Conservation (phyloP, 2,329 filamentous ascomycete genomes). For the Coleophoma eucalyptorum region DNA sequence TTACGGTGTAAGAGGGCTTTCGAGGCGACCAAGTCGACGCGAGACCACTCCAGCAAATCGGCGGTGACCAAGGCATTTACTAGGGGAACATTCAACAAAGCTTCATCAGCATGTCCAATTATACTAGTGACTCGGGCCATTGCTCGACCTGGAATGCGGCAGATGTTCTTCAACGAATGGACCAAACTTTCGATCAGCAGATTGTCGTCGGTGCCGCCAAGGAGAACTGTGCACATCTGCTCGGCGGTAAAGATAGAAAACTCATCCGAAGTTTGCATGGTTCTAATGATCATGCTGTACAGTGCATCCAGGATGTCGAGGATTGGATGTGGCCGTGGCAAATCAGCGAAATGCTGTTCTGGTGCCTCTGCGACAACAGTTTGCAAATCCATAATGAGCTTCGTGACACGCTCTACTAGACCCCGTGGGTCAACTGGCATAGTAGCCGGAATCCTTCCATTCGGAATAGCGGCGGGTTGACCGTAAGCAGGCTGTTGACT, state of each 20-base stretch:
- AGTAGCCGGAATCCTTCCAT: slow-evolving; percentile 43
- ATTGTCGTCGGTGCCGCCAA: slow-evolving; percentile 46
- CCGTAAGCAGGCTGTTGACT: slow-evolving; percentile 53
- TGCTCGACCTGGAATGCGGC: slow-evolving; percentile 51
- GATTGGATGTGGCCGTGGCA: slow-evolving; percentile 55
- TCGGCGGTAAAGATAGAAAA: slow-evolving; percentile 56
- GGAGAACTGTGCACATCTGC: slow-evolving; percentile 53
- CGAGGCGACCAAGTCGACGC: slow-evolving; percentile 68
- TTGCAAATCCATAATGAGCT: slow-evolving; percentile 54
- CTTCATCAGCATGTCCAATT: slow-evolving; percentile 51
- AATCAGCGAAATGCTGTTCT: slow-evolving; percentile 56
- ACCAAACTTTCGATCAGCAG: slow-evolving; percentile 59
- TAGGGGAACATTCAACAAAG: slow-evolving; percentile 53
- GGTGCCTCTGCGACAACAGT: slow-evolving; percentile 47
- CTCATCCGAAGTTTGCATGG: slow-evolving; percentile 57
- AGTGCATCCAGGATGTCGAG: slow-evolving; percentile 61
- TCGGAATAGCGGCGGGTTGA: slow-evolving; percentile 42
- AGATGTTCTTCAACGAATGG: slow-evolving; percentile 55
- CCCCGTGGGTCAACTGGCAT: slow-evolving; percentile 43
- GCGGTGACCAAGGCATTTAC: slow-evolving; percentile 54
- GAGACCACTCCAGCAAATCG: slow-evolving; percentile 58
- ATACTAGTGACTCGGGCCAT: slow-evolving; percentile 50
- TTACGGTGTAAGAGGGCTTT: slow-evolving; percentile 70
- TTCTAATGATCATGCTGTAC: slow-evolving; percentile 59
- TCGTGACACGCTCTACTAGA: slow-evolving; percentile 52